Percentiles rank a stretch among this genome's conserved stretches.
These are phyloP conservation scores for Lactuca sativa DNA, from an alignment of 129 eudicot species.

Conservation along the genomic window DNA sequence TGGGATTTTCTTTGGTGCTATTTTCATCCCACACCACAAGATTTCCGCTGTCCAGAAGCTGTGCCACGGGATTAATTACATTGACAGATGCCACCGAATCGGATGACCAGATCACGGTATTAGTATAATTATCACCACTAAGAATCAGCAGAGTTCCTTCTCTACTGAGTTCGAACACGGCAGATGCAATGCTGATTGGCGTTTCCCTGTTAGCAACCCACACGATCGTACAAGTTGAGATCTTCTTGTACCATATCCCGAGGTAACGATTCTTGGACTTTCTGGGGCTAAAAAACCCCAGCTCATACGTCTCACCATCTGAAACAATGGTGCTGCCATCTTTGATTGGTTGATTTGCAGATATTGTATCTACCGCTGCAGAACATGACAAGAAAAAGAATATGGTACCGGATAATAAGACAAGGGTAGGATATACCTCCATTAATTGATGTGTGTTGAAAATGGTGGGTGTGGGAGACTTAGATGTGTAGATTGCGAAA, in stretches of 20 bases:
- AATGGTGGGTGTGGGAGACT: background rate
- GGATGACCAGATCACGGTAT: conserved; percentile 17
- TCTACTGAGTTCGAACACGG: conserved; percentile 16
- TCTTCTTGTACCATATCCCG: conserved; percentile 31
- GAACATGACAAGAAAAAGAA: background rate
- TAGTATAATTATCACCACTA: background rate
- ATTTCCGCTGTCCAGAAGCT: conserved; percentile 32
- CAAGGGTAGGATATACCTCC: background rate
- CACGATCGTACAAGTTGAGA: conserved; percentile 6
- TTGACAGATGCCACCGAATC: too few species aligned
- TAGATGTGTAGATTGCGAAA: too few species aligned
- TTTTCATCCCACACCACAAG: conserved; percentile 18
- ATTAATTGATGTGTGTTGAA: background rate
- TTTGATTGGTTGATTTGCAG: conserved; percentile 22
- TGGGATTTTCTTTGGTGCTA: background rate
- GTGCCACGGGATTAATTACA: conserved; percentile 1
- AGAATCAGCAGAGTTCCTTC: conserved; percentile 19
- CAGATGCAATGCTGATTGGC: conserved; percentile 29
- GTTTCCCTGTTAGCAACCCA: conserved; percentile 22
- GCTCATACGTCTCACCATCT: conserved; percentile 19
- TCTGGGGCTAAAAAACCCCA: conserved; percentile 37
- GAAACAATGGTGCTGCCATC: conserved; percentile 40
- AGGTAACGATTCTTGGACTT: conserved; percentile 15
- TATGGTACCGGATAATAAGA: background rate
- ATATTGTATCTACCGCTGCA: conserved; percentile 19